Evolutionary conservation across 768 basidiomycete species (phyloP).

Genomic region (Symmetrospora coprosmae): DNA sequence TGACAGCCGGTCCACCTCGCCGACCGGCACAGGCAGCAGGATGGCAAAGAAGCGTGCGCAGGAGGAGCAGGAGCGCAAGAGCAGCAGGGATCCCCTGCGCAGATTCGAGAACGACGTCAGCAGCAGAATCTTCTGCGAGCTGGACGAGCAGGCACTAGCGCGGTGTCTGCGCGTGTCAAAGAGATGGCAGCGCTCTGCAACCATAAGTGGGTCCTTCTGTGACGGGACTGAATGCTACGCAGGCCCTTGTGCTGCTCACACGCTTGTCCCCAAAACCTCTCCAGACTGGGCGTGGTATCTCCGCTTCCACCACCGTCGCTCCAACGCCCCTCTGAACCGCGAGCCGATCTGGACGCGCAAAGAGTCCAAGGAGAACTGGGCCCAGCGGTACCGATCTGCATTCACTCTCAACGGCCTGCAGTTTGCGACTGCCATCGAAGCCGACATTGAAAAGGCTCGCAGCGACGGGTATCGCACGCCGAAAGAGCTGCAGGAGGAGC

Average conservation of each 20-base stretch:
- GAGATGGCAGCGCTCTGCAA: conserved; percentile 30
- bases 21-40: conserved; percentile 16
- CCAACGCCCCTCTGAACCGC: conserved; percentile 14
- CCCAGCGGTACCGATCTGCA: conserved; percentile 25
- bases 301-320: conserved; percentile 28
- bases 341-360: conserved; percentile 29
- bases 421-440: conserved; percentile 11
- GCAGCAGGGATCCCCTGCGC: conserved; percentile 28
- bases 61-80: conserved; percentile 27
- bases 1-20: conserved; percentile 26
- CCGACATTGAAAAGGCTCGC: conserved; percentile 18
- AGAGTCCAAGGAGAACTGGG: conserved; percentile 32
- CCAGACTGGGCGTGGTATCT: conserved; percentile 31
- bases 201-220: conserved; percentile 27
- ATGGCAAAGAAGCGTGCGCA: conserved; percentile 20
- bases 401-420: conserved; percentile 27
- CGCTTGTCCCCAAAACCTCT: neutral
- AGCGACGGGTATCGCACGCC: conserved; percentile 26
- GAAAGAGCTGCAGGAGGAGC: conserved; percentile 30
- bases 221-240: neutral
- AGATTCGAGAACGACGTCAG: conserved; percentile 30
- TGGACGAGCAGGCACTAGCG: conserved; percentile 23
- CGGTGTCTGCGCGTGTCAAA: conserved; percentile 28
- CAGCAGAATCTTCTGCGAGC: conserved; percentile 27
- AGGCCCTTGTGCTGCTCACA: neutral